Conservation (phyloP, 177 flowering plant genomes). For the Tripterygium wilfordii region DNA sequence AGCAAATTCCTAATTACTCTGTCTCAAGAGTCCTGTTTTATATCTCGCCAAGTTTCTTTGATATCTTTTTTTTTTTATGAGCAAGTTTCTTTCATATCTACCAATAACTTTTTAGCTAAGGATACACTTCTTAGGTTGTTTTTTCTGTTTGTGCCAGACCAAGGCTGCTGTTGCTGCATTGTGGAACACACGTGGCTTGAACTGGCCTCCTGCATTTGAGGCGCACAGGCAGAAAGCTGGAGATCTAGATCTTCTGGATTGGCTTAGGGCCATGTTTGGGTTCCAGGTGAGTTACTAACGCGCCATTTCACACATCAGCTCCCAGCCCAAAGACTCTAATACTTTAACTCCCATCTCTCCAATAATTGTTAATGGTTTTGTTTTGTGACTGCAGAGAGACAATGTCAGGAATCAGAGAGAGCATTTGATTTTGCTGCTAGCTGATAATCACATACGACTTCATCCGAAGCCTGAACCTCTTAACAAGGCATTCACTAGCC, state of each 20-base stretch:
- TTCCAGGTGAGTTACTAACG: conserved; percentile 62
- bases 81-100: background rate
- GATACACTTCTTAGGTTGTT: conserved; percentile 2
- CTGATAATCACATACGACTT: conserved; percentile 81
- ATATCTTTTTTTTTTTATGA: background rate
- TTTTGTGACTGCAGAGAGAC: conserved; percentile 63
- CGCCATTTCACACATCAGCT: no score
- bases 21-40: no score
- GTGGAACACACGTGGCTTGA: conserved; percentile 73
- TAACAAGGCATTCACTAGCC: conserved; percentile 46
- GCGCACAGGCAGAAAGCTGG: conserved; percentile 66
- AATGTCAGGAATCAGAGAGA: conserved; percentile 98
- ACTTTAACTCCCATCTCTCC: no score
- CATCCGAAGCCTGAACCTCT: conserved; percentile 91
- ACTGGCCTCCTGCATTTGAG: conserved; percentile 82
- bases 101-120: background rate
- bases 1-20: no score
- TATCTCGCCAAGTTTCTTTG: background rate
- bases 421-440: conserved; percentile 80
- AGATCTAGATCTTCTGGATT: conserved; percentile 88
- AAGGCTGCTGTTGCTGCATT: conserved; percentile 91
- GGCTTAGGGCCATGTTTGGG: conserved; percentile 97
- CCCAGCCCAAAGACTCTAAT: no score
- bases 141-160: conserved; percentile 41
- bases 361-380: conserved; percentile 1